A percentile compares a stretch with the other conserved stretches of the same genome.
Evolutionary conservation across 2,329 filamentous ascomycete genomes (phyloP).

Genomic region (Arthrocladium fulminans): DNA sequence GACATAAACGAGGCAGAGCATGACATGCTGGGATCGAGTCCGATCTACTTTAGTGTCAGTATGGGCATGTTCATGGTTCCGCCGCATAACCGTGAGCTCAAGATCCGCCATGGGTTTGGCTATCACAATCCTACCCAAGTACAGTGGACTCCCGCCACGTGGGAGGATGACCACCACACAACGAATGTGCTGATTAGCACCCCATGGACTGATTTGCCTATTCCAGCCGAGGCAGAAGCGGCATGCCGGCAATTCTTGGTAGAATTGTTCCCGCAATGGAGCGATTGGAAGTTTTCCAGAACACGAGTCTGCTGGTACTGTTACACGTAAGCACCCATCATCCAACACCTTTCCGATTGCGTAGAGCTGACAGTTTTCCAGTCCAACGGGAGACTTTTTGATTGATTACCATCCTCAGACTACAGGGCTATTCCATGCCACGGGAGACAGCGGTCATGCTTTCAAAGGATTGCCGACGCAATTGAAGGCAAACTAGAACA

Average conservation of each 20-base stretch:
- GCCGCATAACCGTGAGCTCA: slow-evolving; percentile 44
- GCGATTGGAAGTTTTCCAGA: background rate
- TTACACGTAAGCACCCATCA: slow-evolving; percentile 34
- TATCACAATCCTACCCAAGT: slow-evolving; percentile 33
- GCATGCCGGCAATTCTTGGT: slow-evolving; percentile 36
- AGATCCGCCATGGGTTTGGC: slow-evolving; percentile 60
- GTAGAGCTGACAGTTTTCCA: background rate
- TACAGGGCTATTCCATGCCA: slow-evolving; percentile 40
- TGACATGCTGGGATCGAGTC: slow-evolving; percentile 51
- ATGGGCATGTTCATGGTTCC: slow-evolving; percentile 48
- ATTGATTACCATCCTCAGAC: slow-evolving; percentile 29
- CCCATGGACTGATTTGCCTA: slow-evolving; percentile 26
- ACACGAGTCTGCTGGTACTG: background rate
- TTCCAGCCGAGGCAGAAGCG: slow-evolving; percentile 48
- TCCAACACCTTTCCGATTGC: background rate
- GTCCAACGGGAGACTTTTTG: slow-evolving; percentile 6
- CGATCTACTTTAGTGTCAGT: slow-evolving; percentile 46
- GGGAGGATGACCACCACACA: background rate
- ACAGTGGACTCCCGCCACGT: background rate
- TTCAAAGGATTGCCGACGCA: slow-evolving; percentile 59
- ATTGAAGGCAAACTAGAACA: slow-evolving; percentile 36
- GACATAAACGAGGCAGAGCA: slow-evolving; percentile 66
- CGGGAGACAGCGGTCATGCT: slow-evolving; percentile 46
- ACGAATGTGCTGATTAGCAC: slow-evolving; percentile 1
- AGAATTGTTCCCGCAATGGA: slow-evolving; percentile 41